phyloP scores from a whole-genome alignment of 495 filamentous ascomycete species.

The Platismatia glauca region DNA sequence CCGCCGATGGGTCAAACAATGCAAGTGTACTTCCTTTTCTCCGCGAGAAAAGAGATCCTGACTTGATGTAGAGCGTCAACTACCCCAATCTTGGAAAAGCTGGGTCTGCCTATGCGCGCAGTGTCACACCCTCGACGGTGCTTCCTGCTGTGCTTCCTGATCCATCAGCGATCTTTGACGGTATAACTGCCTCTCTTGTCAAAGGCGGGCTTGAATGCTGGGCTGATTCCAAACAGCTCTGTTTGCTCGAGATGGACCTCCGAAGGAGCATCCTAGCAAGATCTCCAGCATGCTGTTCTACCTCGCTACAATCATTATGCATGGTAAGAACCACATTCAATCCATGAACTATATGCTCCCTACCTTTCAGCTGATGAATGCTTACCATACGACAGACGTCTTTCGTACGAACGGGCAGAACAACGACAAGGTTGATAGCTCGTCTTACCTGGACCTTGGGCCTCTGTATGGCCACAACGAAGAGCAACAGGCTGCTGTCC shows the following conservation, averaged over 20 bases:
- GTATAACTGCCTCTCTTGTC: neutral
- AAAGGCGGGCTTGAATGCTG: neutral
- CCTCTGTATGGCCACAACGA: too few species aligned
- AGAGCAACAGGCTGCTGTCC: too few species aligned
- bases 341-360: too few species aligned
- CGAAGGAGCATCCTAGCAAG: constrained; percentile 39
- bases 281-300: too few species aligned
- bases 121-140: constrained; percentile 43
- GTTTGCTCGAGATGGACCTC: constrained; percentile 5
- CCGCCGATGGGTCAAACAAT: constrained; percentile 33
- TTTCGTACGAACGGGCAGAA: too few species aligned
- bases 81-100: constrained; percentile 46
- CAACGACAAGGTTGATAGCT: too few species aligned
- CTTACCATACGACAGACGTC: too few species aligned
- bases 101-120: constrained; percentile 52
- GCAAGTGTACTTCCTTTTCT: constrained; percentile 25
- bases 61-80: constrained; percentile 33
- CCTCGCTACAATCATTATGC: too few species aligned
- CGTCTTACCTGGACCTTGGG: too few species aligned
- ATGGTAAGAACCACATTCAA: too few species aligned
- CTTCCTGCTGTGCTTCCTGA: constrained; percentile 54
- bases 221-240: neutral
- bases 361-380: too few species aligned
- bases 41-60: neutral
- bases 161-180: constrained; percentile 58